Evolutionary conservation across 768 basidiomycete genomes (phyloP).

Genomic region (Gymnopilus junonius): DNA sequence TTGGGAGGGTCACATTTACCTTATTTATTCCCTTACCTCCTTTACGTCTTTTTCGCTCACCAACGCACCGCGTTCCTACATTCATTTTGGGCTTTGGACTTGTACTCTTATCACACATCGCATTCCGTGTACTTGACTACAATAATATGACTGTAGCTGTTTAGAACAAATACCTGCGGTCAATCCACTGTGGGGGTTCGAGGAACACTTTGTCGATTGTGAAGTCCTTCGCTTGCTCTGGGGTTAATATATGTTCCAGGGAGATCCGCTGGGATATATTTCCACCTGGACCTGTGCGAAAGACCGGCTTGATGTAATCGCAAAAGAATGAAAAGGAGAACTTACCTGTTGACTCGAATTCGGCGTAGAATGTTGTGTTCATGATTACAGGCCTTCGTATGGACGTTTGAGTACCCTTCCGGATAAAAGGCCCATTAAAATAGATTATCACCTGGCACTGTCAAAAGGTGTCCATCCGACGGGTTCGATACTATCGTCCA

Average conservation of each 20-base stretch:
- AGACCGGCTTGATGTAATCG: background rate
- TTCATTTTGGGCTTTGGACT: background rate
- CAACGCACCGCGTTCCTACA: background rate
- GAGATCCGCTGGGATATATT: slow-evolving; percentile 46
- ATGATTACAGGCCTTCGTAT: slow-evolving; percentile 46
- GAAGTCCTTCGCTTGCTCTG: slow-evolving; percentile 42
- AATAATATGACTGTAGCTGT: background rate
- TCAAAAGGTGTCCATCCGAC: slow-evolving; percentile 56
- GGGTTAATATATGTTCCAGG: slow-evolving; percentile 50
- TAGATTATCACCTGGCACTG: slow-evolving; percentile 37
- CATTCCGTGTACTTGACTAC: background rate
- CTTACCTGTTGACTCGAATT: slow-evolving; percentile 56
- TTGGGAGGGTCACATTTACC: background rate
- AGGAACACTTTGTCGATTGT: slow-evolving; percentile 56
- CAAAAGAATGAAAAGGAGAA: background rate
- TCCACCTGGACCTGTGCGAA: slow-evolving; percentile 54
- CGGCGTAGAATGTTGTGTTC: slow-evolving; percentile 62
- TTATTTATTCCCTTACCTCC: background rate
- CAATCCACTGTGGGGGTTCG: slow-evolving; percentile 58
- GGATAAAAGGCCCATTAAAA: background rate
- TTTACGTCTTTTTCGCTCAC: too few species aligned
- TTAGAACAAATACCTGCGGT: slow-evolving; percentile 48
- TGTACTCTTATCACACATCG: background rate
- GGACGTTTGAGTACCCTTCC: background rate
- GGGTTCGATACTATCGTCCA: slow-evolving; percentile 59